Evolutionary conservation across 306 rosid genomes (phyloP), one percentile per base, ranked within the genome.

Genomic region (Spatholobus suberectus): DNA sequence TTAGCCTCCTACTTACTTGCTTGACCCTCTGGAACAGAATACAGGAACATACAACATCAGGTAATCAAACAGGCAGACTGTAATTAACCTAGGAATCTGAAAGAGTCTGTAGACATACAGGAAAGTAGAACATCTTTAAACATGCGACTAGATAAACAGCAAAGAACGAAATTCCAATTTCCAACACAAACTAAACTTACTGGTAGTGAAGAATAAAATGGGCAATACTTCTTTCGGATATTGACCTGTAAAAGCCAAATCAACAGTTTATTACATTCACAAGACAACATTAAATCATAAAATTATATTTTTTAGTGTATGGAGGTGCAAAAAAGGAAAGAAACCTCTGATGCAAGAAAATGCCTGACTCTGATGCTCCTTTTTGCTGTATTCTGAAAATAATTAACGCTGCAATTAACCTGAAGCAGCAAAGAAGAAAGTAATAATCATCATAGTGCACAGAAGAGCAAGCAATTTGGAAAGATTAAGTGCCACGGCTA

Each of bases 311-410:
- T 58, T 65, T n/a, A 20, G 58, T 62, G 10, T 27, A 54, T 41
- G 58, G 14, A 27, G 26, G 49, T 20, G n/a, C 17, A 62, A 73
- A 74, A 67, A 52, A 23, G 3, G 37, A 55, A 69, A 38, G 75
- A 79, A 71, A 96, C 98, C 92, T 91, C 89, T 43, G 94, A 89
- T 73, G 91, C 77, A 79, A 90, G 88, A 29, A 82, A 92, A 57
- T 83, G 83, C 85, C 82, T 83, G 44, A 79, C 86, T 88, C 87
- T 83, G 75, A 86, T 46, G 75, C 88, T 83, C 70, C 73, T 86
- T 79, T 83, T 90, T 3, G 88, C 86, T 24, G 90, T 81, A 73
- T 73, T 90, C 85, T 79, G 88, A 44, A 83, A 70, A 63, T 70
- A 83, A 23, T 81, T 72, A 88, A 82, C 85, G 27, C 87, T 35